A percentile compares a stretch with the other conserved stretches of the same genome.
Conservation (phyloP, 2,329 filamentous ascomycete genomes). For the Malbranchea zuffiana region DNA sequence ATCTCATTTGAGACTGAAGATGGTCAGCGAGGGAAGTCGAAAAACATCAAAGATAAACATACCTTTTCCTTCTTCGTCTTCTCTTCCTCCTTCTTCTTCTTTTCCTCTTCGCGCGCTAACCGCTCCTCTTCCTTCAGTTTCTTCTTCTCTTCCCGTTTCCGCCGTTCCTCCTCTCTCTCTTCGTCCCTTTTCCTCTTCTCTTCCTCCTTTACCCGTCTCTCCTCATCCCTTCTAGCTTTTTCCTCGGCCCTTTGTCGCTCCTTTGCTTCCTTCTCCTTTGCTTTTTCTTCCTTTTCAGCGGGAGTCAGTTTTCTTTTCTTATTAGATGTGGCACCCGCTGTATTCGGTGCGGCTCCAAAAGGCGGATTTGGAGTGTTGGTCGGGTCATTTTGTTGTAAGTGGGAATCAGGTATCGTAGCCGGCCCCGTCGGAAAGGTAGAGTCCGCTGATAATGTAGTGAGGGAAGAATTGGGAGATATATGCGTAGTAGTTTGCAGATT, state of each 20-base stretch:
- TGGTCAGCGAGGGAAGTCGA: constrained; percentile 16
- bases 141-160: constrained; percentile 39
- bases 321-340: background rate
- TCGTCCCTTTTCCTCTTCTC: constrained; percentile 37
- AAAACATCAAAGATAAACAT: constrained; percentile 16
- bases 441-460: background rate
- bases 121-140: constrained; percentile 30
- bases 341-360: background rate
- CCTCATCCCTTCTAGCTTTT: constrained; percentile 37
- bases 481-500: too few relatives aligned
- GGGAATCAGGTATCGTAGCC: background rate
- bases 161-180: constrained; percentile 36
- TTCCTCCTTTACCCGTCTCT: constrained; percentile 35
- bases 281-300: constrained; percentile 23
- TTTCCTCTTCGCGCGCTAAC: constrained; percentile 21
- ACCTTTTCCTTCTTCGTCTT: constrained; percentile 38
- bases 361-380: too few relatives aligned
- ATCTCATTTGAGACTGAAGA: constrained; percentile 38
- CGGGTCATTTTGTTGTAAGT: too few relatives aligned
- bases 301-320: constrained; percentile 28
- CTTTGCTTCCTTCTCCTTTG: constrained; percentile 29
- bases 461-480: too few relatives aligned
- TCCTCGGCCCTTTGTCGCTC: constrained; percentile 36
- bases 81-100: constrained; percentile 24
- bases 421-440: background rate